Evolutionary conservation across 2,329 filamentous ascomycete genomes (phyloP), one percentile per base, ranked within the genome.

Genomic region (Fusarium nurragi): DNA sequence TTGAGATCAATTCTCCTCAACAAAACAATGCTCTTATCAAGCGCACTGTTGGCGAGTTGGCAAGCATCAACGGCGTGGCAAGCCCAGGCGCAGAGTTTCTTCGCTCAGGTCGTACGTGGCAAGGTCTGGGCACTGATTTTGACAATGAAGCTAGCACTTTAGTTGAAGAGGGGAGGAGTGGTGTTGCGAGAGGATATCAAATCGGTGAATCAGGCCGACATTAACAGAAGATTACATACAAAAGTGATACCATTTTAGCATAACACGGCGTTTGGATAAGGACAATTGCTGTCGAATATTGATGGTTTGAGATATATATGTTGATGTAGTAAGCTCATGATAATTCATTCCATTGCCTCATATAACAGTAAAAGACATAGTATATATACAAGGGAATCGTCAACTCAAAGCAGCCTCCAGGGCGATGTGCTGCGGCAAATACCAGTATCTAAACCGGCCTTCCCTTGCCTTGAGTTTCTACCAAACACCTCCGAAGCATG

Each of bases 71-170:
- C 48, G 93, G 93, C 8, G 86, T 94, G 1, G 83, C 90, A n/a
- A 98, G 94, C 41, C 95, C 95, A 0, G 95, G 93, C 0, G 95
- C 95, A 1, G 92, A 97, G 75, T 98, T 87, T 69, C 79, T 99
- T 64, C 86, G 90, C 28, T 91, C 90, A 5, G 87, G 94, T 71
- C 81, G 95, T 54, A 97, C 92, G 5, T 99, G 95, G 95, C 90
- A 90, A 73, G 95, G 95, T 0, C 78, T 99, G 22, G 95, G 95
- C 0, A 97, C 88, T 62, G 95, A 99, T 75, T 96, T 93, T 71
- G 65, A 78, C n/a, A 80, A 80, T 14, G 83, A 86, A 50, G 79
- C 80, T n/a, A 80, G 90, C 54, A 89, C 90, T 2, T 75, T 86
- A 18, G 85, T 99, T 55, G 93, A 97, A 73, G 89, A 97, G 77